Evolutionary conservation across 257 asterid genomes (phyloP).

Genomic region (Rehmannia glutinosa): DNA sequence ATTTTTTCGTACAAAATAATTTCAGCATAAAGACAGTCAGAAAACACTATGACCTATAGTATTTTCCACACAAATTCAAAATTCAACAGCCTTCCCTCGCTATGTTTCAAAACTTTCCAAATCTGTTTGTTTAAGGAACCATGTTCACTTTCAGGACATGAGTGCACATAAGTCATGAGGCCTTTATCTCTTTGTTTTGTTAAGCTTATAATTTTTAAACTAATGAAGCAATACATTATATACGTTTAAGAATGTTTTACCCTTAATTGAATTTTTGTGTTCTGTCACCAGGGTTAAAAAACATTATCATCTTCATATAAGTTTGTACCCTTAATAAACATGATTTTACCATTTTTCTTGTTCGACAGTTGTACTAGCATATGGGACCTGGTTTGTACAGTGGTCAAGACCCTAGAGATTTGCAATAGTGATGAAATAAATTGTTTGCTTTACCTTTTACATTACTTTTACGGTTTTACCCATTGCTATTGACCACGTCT

Average conservation of each 20-base stretch:
- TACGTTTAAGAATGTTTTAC: no score
- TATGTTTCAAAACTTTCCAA: not conserved
- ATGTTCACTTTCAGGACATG: not conserved
- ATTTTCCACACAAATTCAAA: not conserved
- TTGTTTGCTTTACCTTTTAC: no score
- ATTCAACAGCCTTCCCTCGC: not conserved
- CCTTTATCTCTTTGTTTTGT: not conserved
- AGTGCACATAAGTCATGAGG: not conserved
- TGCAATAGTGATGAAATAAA: not conserved
- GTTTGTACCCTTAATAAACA: not conserved
- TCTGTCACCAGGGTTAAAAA: not conserved
- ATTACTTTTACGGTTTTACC: not conserved
- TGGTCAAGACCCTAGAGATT: not conserved
- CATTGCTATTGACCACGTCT: not conserved
- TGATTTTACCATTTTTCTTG: not conserved
- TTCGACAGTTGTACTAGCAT: not conserved
- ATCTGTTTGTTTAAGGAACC: not conserved
- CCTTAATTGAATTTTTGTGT: no score
- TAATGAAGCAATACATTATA: no score
- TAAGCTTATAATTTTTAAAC: not conserved
- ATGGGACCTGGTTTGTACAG: not conserved
- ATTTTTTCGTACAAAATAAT: not conserved
- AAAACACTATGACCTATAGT: not conserved
- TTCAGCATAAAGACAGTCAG: slow-evolving; percentile 10
- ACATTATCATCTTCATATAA: not conserved